phyloP scores from a whole-genome alignment of 177 flowering plant genomes.

The Vitis hybrid region DNA sequence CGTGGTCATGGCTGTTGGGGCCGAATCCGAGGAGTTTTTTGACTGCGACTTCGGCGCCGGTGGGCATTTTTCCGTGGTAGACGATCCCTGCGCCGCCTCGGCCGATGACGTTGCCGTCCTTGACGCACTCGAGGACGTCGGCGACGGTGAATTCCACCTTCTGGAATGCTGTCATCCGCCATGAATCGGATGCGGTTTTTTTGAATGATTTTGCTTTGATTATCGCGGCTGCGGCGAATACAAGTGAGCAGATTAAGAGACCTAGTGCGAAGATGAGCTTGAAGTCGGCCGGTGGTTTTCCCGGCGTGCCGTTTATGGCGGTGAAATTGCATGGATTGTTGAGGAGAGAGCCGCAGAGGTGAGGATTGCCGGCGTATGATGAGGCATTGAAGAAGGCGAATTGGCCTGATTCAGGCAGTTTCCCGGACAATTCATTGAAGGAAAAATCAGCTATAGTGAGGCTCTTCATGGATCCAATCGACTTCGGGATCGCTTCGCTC shows the following conservation, averaged over 20 bases:
- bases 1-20: constrained; percentile 61
- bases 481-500: constrained; percentile 59
- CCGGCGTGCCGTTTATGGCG: constrained; percentile 20
- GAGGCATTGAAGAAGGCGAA: constrained; percentile 80
- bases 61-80: constrained; percentile 75
- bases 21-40: constrained; percentile 70
- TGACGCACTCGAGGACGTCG: constrained; percentile 78
- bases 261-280: constrained; percentile 76
- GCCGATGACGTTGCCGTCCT: constrained; percentile 84
- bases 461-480: constrained; percentile 79
- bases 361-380: constrained; percentile 79
- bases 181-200: constrained; percentile 35
- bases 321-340: constrained; percentile 72
- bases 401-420: constrained; percentile 81
- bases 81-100: constrained; percentile 93
- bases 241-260: constrained; percentile 64
- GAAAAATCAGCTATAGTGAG: constrained; percentile 83
- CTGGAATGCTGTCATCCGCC: constrained; percentile 87
- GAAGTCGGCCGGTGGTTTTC: constrained; percentile 39
- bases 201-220: constrained; percentile 65
- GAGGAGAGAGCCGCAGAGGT: constrained; percentile 64
- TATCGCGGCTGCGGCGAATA: constrained; percentile 62
- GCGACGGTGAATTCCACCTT: constrained; percentile 59
- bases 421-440: constrained; percentile 78
- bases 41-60: constrained; percentile 79